Evolutionary conservation across 352 stramenopile species (phyloP).

Genomic region (Plasmopara halstedii): DNA sequence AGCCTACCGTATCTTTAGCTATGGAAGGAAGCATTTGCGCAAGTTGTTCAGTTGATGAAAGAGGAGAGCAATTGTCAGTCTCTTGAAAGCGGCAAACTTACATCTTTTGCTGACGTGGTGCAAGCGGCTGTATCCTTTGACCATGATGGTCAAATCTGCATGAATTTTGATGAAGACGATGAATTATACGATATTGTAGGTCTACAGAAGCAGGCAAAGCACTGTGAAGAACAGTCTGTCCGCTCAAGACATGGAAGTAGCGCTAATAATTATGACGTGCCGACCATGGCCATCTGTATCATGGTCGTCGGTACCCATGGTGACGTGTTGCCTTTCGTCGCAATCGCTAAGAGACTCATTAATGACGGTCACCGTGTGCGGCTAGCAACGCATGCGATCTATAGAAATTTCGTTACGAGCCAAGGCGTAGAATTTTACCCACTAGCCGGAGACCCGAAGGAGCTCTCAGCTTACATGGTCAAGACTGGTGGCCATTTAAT

Average conservation of each 20-base stretch:
- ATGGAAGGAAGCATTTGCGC: conserved; percentile 23
- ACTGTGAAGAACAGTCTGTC: conserved; percentile 17
- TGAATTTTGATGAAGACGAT: conserved; percentile 43
- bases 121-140: conserved; percentile 42
- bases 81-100: conserved; percentile 2
- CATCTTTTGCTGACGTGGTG: conserved; percentile 33
- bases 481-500: conserved; percentile 69
- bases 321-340: conserved; percentile 63
- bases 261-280: too few relatives aligned
- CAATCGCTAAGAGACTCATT: conserved; percentile 64
- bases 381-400: conserved; percentile 86
- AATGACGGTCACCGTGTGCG: conserved; percentile 82
- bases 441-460: conserved; percentile 55
- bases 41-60: conserved; percentile 15
- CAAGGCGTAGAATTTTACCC: conserved; percentile 71
- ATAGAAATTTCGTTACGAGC: conserved; percentile 67
- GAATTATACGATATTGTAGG: conserved; percentile 33
- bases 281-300: conserved; percentile 75
- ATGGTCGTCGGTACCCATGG: conserved; percentile 75
- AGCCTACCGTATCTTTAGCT: conserved; percentile 6
- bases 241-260: too few relatives aligned
- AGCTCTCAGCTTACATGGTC: conserved; percentile 86
- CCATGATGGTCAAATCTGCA: conserved; percentile 35
- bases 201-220: conserved; percentile 24
- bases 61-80: conserved; percentile 16